Evolutionary conservation across 768 basidiomycete species (phyloP).

Genomic region (Gloeopeniophorella convolvens): DNA sequence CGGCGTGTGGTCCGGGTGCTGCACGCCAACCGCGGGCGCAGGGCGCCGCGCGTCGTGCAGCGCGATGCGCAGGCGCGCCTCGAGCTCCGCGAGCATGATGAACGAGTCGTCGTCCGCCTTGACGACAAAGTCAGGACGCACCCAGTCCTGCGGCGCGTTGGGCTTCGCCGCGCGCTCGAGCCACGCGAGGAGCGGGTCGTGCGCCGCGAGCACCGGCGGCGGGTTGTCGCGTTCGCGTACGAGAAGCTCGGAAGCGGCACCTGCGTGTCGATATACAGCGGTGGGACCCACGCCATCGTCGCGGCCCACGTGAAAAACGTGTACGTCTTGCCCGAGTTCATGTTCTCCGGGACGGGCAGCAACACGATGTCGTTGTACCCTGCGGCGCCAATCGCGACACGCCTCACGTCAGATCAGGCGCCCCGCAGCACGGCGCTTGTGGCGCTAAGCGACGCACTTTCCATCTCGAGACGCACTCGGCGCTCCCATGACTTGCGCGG

Average conservation of each 20-base stretch:
- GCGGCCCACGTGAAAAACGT: conserved; percentile 92
- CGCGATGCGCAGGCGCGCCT: conserved; percentile 78
- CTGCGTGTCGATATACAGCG: conserved; percentile 49
- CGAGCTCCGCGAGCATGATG: conserved; percentile 90
- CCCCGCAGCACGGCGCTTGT: neutral
- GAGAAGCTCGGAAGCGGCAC: conserved; percentile 47
- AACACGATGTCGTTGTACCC: conserved; percentile 84
- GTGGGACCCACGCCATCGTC: conserved; percentile 85
- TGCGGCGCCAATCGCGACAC: conserved; percentile 26
- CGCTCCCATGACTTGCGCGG: conserved; percentile 76
- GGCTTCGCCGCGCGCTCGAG: conserved; percentile 39
- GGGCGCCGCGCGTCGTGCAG: conserved; percentile 44
- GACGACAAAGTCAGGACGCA: conserved; percentile 83
- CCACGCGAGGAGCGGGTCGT: conserved; percentile 61
- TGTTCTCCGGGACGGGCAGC: conserved; percentile 83
- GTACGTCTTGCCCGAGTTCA: conserved; percentile 93
- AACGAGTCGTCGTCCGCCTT: conserved; percentile 97
- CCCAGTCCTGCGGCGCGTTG: conserved; percentile 53
- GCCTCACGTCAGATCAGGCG: neutral
- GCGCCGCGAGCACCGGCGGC: conserved; percentile 58
- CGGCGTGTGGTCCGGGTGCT: neutral
- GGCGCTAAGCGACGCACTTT: conserved; percentile 53
- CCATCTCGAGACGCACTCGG: conserved; percentile 81
- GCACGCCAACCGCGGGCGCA: neutral
- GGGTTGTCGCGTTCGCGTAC: conserved; percentile 54